Conservation (phyloP, 192 early-diverging fungal species). For the Backusella liffmaniae region DNA sequence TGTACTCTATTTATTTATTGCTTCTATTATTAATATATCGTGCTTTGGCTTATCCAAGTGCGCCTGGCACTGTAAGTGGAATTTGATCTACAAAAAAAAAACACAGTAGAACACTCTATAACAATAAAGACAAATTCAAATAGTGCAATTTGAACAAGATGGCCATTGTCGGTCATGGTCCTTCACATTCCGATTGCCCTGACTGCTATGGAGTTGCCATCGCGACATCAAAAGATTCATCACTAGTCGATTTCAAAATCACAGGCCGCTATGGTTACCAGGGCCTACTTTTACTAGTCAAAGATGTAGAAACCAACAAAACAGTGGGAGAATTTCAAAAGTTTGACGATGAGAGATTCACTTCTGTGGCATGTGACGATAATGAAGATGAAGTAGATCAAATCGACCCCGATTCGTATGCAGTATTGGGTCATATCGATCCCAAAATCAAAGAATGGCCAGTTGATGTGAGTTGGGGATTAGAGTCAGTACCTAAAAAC, state of each 20-base stretch:
- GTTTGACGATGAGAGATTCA: constrained; percentile 1
- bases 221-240: background rate
- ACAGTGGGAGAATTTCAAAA: constrained; percentile 18
- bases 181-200: constrained; percentile 8
- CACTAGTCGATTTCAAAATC: background rate
- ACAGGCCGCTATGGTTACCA: constrained; percentile 10
- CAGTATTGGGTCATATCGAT: constrained; percentile 16
- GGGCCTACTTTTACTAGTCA: constrained; percentile 8
- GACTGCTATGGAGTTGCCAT: constrained; percentile 17
- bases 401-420: background rate
- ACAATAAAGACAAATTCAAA: background rate
- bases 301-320: constrained; percentile 1
- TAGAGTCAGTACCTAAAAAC: background rate
- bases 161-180: constrained; percentile 19
- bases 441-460: constrained; percentile 14
- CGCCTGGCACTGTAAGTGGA: constrained; percentile 17
- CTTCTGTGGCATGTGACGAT: constrained; percentile 19
- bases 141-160: constrained; percentile 19
- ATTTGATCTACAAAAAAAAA: background rate
- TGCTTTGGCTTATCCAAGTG: constrained; percentile 8
- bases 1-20: background rate
- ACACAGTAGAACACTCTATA: background rate
- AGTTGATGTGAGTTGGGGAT: background rate
- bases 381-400: constrained; percentile 13
- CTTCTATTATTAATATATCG: background rate